Evolutionary conservation across 108 stramenopile species (phyloP).

Genomic region (Cyclotella kingstonii): DNA sequence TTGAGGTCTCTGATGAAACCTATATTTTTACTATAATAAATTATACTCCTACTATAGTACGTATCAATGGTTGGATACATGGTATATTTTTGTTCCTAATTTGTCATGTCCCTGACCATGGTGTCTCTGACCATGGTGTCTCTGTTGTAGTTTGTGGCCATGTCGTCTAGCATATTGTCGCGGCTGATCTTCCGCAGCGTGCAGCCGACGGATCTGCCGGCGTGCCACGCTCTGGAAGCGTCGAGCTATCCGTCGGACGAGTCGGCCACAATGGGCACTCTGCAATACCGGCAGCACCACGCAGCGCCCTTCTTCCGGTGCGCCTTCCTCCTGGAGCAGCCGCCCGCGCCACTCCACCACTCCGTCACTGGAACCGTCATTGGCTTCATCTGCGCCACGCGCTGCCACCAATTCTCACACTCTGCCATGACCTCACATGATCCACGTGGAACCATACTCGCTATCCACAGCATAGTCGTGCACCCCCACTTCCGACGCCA

Average conservation of each 20-base stretch:
- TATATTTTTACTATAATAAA: too few relatives aligned
- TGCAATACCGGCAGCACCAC: constrained; percentile 88
- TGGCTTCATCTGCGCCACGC: constrained; percentile 77
- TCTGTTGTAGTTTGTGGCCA: too few relatives aligned
- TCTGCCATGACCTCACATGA: constrained; percentile 69
- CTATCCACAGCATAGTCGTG: constrained; percentile 81
- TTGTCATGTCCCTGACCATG: too few relatives aligned
- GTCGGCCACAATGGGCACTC: constrained; percentile 71
- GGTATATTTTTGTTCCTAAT: too few relatives aligned
- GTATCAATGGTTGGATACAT: too few relatives aligned
- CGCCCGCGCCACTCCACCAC: not conserved
- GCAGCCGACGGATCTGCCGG: constrained; percentile 73
- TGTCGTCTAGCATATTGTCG: too few relatives aligned
- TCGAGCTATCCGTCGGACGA: constrained; percentile 77
- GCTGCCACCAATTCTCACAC: constrained; percentile 57
- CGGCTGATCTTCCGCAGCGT: constrained; percentile 54
- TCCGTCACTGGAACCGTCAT: constrained; percentile 27
- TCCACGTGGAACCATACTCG: constrained; percentile 59
- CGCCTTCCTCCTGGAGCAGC: constrained; percentile 49
- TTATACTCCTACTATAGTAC: too few relatives aligned
- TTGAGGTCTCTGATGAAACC: too few relatives aligned
- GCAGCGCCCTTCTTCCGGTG: constrained; percentile 82
- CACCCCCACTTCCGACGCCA: constrained; percentile 38
- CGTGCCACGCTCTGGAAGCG: constrained; percentile 60
- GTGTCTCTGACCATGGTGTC: too few relatives aligned